These are phyloP conservation scores for Helminthosporium solani DNA, from an alignment of 2,329 filamentous ascomycete species.

Conservation along the genomic window DNA sequence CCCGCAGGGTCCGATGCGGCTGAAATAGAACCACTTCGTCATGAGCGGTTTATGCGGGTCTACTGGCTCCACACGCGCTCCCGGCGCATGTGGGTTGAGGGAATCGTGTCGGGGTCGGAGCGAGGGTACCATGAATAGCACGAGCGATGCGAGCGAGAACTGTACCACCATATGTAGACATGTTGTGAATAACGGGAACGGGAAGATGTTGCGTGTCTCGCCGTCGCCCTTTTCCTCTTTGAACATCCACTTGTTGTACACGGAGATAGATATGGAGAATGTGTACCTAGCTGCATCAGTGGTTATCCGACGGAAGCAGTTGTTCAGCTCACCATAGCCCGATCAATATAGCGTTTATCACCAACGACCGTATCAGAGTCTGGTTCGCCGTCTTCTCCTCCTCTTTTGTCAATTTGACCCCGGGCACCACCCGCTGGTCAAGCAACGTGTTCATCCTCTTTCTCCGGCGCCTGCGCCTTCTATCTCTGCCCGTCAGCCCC, in stretches of 20 bases:
- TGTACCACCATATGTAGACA: constrained; percentile 93
- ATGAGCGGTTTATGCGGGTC: constrained; percentile 63
- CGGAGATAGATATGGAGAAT: constrained; percentile 76
- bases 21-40: constrained; percentile 88
- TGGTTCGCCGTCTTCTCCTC: constrained; percentile 76
- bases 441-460: constrained; percentile 68
- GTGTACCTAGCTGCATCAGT: constrained; percentile 54
- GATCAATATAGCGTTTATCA: constrained; percentile 80
- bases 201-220: constrained; percentile 64
- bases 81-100: constrained; percentile 34
- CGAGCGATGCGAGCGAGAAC: constrained; percentile 73
- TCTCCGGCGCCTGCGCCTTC: constrained; percentile 65
- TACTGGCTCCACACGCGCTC: constrained; percentile 30
- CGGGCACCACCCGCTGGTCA: constrained; percentile 65
- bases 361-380: constrained; percentile 66
- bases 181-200: constrained; percentile 93
- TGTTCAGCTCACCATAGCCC: constrained; percentile 66
- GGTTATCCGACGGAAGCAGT: not conserved
- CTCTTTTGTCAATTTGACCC: constrained; percentile 58
- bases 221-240: constrained; percentile 52
- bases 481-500: constrained; percentile 74
- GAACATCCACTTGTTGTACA: constrained; percentile 99
- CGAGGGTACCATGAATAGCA: constrained; percentile 80
- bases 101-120: constrained; percentile 66
- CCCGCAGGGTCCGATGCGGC: constrained; percentile 87